phyloP scores from a whole-genome alignment of 768 basidiomycete genomes.

The Auricularia cornea region DNA sequence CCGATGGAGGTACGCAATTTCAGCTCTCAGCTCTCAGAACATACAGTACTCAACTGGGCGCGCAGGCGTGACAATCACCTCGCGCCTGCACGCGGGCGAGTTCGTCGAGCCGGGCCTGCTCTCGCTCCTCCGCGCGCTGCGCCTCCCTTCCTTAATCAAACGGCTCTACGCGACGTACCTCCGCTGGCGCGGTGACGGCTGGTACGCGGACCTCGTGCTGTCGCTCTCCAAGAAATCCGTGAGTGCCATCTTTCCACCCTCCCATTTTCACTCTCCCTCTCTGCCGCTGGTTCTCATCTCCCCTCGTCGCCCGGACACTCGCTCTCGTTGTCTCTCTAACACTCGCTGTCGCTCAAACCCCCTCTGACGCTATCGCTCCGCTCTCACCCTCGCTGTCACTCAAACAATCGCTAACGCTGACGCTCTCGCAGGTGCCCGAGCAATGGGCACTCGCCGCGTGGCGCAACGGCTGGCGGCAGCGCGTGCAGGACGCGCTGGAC shows the following conservation, averaged over 20 bases:
- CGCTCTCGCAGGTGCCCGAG: constrained; percentile 21
- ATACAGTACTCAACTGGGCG: neutral
- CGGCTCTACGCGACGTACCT: constrained; percentile 43
- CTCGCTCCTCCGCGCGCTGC: constrained; percentile 30
- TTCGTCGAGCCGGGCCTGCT: constrained; percentile 41
- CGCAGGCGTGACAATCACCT: constrained; percentile 22
- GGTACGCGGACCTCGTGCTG: constrained; percentile 47
- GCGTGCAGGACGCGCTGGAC: constrained; percentile 33
- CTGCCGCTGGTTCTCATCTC: too few species aligned
- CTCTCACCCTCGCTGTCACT: too few species aligned
- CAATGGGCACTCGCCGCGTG: constrained; percentile 40
- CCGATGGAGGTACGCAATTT: constrained; percentile 36
- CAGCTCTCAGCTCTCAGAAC: neutral
- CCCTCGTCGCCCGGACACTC: too few species aligned
- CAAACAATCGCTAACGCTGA: too few species aligned
- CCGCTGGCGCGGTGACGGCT: constrained; percentile 40
- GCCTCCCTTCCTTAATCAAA: constrained; percentile 40
- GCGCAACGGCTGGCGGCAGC: constrained; percentile 34
- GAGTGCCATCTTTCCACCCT: neutral
- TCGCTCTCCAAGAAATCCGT: constrained; percentile 41
- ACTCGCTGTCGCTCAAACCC: too few species aligned
- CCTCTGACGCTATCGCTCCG: too few species aligned
- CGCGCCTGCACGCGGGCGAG: constrained; percentile 33
- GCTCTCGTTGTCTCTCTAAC: too few species aligned
- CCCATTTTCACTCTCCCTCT: too few species aligned